phyloP scores from a whole-genome alignment of 257 asterid genomes.

The Nicotiana otophora region DNA sequence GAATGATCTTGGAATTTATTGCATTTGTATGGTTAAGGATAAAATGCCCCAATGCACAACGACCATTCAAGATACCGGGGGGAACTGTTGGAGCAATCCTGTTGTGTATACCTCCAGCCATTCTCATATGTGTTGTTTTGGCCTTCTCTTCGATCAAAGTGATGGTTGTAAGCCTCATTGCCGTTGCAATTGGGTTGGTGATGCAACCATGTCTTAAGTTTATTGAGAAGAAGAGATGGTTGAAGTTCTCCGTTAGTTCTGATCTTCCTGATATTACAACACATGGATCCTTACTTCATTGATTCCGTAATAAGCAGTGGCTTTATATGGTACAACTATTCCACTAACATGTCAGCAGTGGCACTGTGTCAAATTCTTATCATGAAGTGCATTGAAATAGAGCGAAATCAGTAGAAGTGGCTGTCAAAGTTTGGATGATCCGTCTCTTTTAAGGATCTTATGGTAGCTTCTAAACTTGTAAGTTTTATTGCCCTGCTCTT shows the following conservation, averaged over 20 bases:
- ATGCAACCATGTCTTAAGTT: conserved; percentile 11
- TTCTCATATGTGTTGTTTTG: conserved; percentile 7
- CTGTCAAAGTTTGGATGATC: not conserved
- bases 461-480: not conserved
- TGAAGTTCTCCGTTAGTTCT: conserved; percentile 5
- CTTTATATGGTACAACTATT: conserved; percentile 1
- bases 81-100: conserved; percentile 8
- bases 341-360: not conserved
- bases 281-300: conserved; percentile 1
- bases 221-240: conserved; percentile 1
- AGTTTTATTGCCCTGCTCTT: not conserved
- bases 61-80: conserved; percentile 6
- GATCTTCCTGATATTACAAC: conserved; percentile 6
- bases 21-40: conserved; percentile 9
- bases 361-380: not conserved
- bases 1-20: conserved; percentile 10
- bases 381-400: not conserved
- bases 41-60: not conserved
- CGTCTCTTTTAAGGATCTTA: not conserved
- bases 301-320: not conserved
- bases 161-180: not conserved
- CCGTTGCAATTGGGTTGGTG: conserved; percentile 10
- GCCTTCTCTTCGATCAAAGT: conserved; percentile 6
- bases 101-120: conserved; percentile 8
- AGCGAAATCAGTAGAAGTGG: not conserved